These are phyloP conservation scores for Dianthus caryophyllus DNA, from an alignment of 148 eudicot genomes.

Conservation along the genomic window DNA sequence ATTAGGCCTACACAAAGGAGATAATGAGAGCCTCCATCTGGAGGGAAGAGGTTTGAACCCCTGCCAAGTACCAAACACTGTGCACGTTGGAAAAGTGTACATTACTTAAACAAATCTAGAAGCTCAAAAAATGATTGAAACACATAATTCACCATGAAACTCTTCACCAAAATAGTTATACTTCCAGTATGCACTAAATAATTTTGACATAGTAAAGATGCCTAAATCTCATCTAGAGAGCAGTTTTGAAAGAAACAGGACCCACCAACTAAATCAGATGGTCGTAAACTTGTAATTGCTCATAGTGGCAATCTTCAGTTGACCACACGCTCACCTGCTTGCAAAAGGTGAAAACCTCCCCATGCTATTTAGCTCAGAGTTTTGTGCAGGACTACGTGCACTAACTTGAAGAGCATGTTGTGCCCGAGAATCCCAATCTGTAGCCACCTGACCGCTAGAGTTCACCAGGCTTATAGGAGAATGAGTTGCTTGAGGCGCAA, in stretches of 20 bases:
- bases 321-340: conserved; percentile 79
- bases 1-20: neutral
- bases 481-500: conserved; percentile 59
- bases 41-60: neutral
- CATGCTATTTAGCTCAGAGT: conserved; percentile 43
- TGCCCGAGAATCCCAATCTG: conserved; percentile 55
- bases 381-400: conserved; percentile 38
- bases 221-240: conserved; percentile 23
- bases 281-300: conserved; percentile 38
- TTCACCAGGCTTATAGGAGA: conserved; percentile 41
- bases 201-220: conserved; percentile 15
- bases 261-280: conserved; percentile 46
- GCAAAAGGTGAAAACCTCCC: conserved; percentile 59
- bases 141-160: neutral
- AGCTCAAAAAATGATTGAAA: neutral
- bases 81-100: neutral
- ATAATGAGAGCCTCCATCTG: neutral
- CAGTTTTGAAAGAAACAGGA: conserved; percentile 31
- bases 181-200: conserved; percentile 13
- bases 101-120: neutral
- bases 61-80: neutral
- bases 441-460: conserved; percentile 44
- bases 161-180: conserved; percentile 9
- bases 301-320: conserved; percentile 37
- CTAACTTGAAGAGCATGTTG: conserved; percentile 37